Evolutionary conservation across 2,329 filamentous ascomycete species (phyloP), one percentile per base, ranked within the genome.

Genomic region (Ophidiomyces ophidiicola): DNA sequence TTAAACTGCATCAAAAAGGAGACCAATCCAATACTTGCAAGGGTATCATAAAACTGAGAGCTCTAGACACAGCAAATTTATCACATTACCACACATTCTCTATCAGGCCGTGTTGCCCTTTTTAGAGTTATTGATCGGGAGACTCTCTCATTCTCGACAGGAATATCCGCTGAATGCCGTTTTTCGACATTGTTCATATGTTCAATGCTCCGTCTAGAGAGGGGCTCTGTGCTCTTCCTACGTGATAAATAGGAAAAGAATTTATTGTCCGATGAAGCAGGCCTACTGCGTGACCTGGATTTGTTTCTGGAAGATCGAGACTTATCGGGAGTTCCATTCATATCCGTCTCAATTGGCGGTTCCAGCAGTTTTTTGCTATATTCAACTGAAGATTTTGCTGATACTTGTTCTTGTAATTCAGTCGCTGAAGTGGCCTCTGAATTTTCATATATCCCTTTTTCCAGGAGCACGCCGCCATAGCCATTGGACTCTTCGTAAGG

Each of bases 71-170:
- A 23, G 15, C 21, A 12, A n/a, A 15, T 15, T 31, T 17, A 23
- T 41, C 32, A 43, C 41, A 43, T 43, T 5, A 43, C 23, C 15
- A 35, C 30, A 26, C 41, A 43, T 20, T 43, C 41, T 8, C 41
- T 36, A 26, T 43, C 41, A 10, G 36, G 41, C 23, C 26, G 21
- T 23, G 29, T 34, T 7, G 15, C 31, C 10, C 31, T 36, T 19
- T 35, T 42, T 10, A 21, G 23, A 14, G 17, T n/a, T 12, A 21
- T 21, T 21, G 35, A 19, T 17, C 28, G 10, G 11, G 15, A 20
- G 5, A 11, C n/a, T n/a, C 12, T 32, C 10, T 25, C 29, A 23
- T 30, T 11, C 6, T 19, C 28, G 2, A 20, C 8, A 6, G 14
- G 21, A 14, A 25, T 18, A 10, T 32, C 37, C 29, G 32, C 37